Evolutionary conservation across 75 land plant genomes (phyloP), one percentile per base, ranked within the genome.

Genomic region (Azolla pinnata): DNA sequence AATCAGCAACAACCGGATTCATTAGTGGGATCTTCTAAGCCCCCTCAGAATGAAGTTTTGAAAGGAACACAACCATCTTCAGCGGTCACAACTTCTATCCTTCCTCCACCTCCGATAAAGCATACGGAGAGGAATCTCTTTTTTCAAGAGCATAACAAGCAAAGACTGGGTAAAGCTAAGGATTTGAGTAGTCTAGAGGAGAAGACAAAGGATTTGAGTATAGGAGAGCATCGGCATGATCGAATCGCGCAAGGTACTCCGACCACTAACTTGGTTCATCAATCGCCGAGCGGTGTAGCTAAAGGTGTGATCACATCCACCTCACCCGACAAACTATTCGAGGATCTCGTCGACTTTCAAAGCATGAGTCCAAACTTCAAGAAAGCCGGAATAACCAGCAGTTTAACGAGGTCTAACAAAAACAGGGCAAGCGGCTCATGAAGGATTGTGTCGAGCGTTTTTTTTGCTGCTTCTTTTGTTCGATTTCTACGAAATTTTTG

Each of bases 341-440:
- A 59, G 31, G 74, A 71, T 50, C 33, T 71, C 55, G 74, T 71
- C 30, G 74, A 71, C 54, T 59, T 71, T 29, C 33, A 49, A 31
- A 61, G 64, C 30, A 31, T 61, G 58, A 68, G 54, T 29, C 40
- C 63, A 17, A 59, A 67, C 18, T 53, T 67, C 7, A 67, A 67
- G 46, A 51, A 49, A 10, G 64, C 71, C 1, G 66, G 66, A 5
- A 29, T 54, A 12, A 24, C 54, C 1, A 52, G 54, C 29, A 52
- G 29, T 14, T 27, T 52, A 16, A 24, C 54, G 4, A 52, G 54
- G 27, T 29, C 54, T 14, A 52, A 52, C 29, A 52, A 26, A 3
- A 52, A 29, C 29, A 52, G 28, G 14, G 54, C 54, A 1, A 27
- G 54, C 2, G 54, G 54, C 29, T n/a, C n/a, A n/a, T n/a, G n/a